These are phyloP conservation scores for Sporothrix brunneoviolacea DNA, from an alignment of 2,329 filamentous ascomycete species.

Conservation along the genomic window DNA sequence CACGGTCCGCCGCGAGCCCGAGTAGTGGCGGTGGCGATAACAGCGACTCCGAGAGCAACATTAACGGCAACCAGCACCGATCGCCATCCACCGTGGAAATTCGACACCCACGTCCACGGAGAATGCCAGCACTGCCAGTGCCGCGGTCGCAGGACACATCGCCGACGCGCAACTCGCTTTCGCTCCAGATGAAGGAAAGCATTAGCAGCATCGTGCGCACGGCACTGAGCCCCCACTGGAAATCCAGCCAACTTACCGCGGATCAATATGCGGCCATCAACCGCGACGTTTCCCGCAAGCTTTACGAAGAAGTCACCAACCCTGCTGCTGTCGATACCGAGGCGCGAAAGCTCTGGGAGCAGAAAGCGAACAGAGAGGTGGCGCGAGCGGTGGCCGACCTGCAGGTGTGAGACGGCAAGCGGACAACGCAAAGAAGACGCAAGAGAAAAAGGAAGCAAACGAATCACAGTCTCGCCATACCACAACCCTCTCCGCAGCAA, in stretches of 20 bases:
- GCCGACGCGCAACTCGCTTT: slow-evolving; percentile 58
- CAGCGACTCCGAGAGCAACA: slow-evolving; percentile 29
- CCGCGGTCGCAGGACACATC: slow-evolving; percentile 57
- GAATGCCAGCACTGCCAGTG: slow-evolving; percentile 35
- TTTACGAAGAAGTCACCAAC: slow-evolving; percentile 65
- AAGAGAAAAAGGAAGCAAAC: neutral
- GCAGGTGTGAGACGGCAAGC: slow-evolving; percentile 48
- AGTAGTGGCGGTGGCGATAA: slow-evolving; percentile 31
- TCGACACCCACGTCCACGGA: slow-evolving; percentile 45
- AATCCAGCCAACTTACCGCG: slow-evolving; percentile 69
- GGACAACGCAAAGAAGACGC: slow-evolving; percentile 51
- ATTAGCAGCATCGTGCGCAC: slow-evolving; percentile 83
- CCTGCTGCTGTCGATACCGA: slow-evolving; percentile 56
- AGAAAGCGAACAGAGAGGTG: slow-evolving; percentile 71
- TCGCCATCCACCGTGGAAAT: slow-evolving; percentile 38
- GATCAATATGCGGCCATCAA: slow-evolving; percentile 93
- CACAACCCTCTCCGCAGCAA: too few species aligned
- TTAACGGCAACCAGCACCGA: slow-evolving; percentile 19
- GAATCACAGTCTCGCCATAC: too few species aligned
- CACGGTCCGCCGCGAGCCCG: slow-evolving; percentile 25
- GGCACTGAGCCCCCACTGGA: slow-evolving; percentile 77
- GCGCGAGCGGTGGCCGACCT: slow-evolving; percentile 61
- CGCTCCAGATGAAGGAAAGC: slow-evolving; percentile 77
- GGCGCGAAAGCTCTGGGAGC: slow-evolving; percentile 65
- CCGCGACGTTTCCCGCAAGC: slow-evolving; percentile 74